Evolutionary conservation across 345 rosid genomes (phyloP).

Genomic region (Citrus maxima): DNA sequence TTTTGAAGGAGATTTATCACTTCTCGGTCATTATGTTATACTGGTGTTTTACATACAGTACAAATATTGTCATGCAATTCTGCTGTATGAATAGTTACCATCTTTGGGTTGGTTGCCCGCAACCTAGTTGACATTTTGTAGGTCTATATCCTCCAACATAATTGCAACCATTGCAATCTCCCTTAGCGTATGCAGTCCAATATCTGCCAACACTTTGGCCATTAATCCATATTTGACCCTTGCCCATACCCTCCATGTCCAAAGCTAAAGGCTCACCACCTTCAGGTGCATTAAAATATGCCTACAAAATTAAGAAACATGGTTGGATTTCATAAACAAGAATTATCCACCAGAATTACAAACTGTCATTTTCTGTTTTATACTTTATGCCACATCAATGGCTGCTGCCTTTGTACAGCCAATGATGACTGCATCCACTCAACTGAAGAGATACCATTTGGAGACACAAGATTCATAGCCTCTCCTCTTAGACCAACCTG

Average conservation of each 20-base stretch:
- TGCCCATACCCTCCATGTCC: slow-evolving; percentile 97
- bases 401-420: slow-evolving; percentile 65
- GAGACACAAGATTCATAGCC: slow-evolving; percentile 76
- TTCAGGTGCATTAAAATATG: slow-evolving; percentile 85
- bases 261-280: slow-evolving; percentile 92
- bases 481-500: slow-evolving; percentile 99
- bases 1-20: background rate
- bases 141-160: slow-evolving; percentile 81
- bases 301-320: slow-evolving; percentile 33
- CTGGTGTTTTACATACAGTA: background rate
- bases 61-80: background rate
- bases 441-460: slow-evolving; percentile 53
- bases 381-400: slow-evolving; percentile 98
- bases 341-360: background rate
- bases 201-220: slow-evolving; percentile 94
- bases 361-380: background rate
- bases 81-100: slow-evolving; percentile 36
- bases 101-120: slow-evolving; percentile 92
- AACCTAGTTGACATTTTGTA: slow-evolving; percentile 78
- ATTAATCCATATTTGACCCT: slow-evolving; percentile 97
- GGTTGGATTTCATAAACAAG: background rate
- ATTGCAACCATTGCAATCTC: slow-evolving; percentile 73
- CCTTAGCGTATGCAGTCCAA: slow-evolving; percentile 86
- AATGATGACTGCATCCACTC: slow-evolving; percentile 76
- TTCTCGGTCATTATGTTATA: background rate